Evolutionary conservation across 2,329 filamentous ascomycete species (phyloP).

Genomic region (Sarocladiaceae sp.): DNA sequence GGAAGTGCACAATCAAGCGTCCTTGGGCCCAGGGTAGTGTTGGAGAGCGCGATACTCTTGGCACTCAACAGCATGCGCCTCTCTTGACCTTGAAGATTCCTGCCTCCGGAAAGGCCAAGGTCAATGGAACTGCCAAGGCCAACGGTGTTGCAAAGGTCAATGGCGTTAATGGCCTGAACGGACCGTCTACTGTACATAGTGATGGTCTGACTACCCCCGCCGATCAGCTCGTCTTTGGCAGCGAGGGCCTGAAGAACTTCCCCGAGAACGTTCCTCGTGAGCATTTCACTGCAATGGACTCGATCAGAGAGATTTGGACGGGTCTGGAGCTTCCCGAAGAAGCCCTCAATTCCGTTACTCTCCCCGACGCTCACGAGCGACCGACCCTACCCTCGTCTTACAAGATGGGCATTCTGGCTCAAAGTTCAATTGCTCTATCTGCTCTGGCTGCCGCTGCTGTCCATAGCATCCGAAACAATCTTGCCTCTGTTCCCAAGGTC

Average conservation of each 20-base stretch:
- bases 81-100: slow-evolving; percentile 23
- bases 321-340: slow-evolving; percentile 14
- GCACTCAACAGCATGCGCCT: slow-evolving; percentile 33
- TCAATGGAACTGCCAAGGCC: background rate
- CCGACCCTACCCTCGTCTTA: slow-evolving; percentile 44
- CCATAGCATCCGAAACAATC: slow-evolving; percentile 27
- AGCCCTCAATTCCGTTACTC: slow-evolving; percentile 11
- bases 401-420: slow-evolving; percentile 49
- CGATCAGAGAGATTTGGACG: slow-evolving; percentile 11
- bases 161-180: background rate
- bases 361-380: slow-evolving; percentile 12
- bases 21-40: slow-evolving; percentile 29
- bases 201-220: background rate
- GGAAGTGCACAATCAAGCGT: slow-evolving; percentile 38
- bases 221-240: background rate
- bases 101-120: background rate
- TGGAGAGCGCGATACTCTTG: slow-evolving; percentile 32
- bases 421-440: slow-evolving; percentile 46
- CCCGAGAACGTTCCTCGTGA: background rate
- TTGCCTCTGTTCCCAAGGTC: slow-evolving; percentile 12
- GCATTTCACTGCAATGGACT: slow-evolving; percentile 8
- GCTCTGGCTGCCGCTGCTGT: slow-evolving; percentile 45
- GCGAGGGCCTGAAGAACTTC: background rate
- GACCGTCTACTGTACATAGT: background rate
- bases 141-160: background rate